phyloP scores from a whole-genome alignment of 2,329 filamentous ascomycete species.

The Geosmithia flava region DNA sequence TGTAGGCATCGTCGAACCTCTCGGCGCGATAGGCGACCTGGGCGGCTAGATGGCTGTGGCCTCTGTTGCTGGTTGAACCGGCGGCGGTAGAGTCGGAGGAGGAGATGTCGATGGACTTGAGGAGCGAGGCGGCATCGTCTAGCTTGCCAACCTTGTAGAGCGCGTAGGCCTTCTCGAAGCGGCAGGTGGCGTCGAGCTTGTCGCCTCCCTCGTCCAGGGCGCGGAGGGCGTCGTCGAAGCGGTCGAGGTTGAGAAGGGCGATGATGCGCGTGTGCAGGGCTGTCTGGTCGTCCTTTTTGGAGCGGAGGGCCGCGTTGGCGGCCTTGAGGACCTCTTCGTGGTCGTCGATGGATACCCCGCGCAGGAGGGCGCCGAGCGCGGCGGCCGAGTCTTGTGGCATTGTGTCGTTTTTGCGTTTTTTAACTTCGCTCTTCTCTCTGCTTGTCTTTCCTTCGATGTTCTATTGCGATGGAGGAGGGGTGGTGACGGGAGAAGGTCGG shows the following conservation, averaged over 20 bases:
- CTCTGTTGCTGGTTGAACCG: constrained; percentile 15
- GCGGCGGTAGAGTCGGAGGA: constrained; percentile 33
- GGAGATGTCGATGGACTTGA: constrained; percentile 19
- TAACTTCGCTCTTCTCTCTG: not conserved
- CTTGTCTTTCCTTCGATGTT: not conserved
- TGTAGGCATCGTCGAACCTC: constrained; percentile 54
- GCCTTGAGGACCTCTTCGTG: constrained; percentile 61
- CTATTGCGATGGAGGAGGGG: not conserved
- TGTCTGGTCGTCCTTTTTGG: constrained; percentile 42
- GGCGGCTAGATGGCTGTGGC: constrained; percentile 42
- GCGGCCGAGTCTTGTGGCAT: constrained; percentile 35
- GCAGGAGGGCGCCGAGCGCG: constrained; percentile 40
- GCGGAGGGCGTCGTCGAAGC: constrained; percentile 65
- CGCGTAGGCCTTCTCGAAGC: constrained; percentile 67
- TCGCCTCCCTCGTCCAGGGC: constrained; percentile 52
- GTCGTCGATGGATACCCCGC: constrained; percentile 47
- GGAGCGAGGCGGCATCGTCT: constrained; percentile 43
- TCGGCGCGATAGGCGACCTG: constrained; percentile 64
- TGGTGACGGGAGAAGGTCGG: not conserved
- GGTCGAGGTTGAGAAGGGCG: constrained; percentile 70
- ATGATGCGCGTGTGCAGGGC: constrained; percentile 61
- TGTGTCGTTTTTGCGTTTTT: not conserved
- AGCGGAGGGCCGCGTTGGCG: constrained; percentile 48
- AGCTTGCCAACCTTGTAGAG: constrained; percentile 68
- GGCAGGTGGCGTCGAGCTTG: constrained; percentile 45